Evolutionary conservation across 345 rosid genomes (phyloP).

Genomic region (Stellera chamaejasme): DNA sequence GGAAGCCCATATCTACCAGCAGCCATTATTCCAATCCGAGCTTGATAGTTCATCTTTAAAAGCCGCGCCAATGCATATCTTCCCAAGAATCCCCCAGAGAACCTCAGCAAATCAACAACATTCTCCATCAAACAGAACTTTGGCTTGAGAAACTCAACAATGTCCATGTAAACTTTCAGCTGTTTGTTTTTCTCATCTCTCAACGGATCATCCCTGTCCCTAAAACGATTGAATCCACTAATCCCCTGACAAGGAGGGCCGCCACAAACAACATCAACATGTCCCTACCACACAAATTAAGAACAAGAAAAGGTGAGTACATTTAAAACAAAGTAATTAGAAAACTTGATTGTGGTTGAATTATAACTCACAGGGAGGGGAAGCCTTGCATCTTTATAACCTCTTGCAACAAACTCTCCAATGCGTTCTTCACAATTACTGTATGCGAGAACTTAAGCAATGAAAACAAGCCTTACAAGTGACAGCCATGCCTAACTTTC

Average conservation of each 20-base stretch:
- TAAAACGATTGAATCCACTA: conserved; percentile 66
- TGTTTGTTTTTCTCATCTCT: conserved; percentile 59
- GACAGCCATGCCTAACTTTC: background rate
- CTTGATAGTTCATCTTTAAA: conserved; percentile 57
- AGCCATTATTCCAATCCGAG: conserved; percentile 73
- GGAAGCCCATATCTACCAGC: conserved; percentile 91
- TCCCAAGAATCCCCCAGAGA: conserved; percentile 47
- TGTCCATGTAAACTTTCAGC: conserved; percentile 52
- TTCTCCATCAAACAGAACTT: conserved; percentile 76
- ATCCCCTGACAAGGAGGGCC: conserved; percentile 93
- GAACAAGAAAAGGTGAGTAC: background rate
- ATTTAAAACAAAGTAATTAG: background rate
- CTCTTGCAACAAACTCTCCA: conserved; percentile 38
- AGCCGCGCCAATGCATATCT: conserved; percentile 65
- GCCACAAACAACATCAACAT: conserved; percentile 68
- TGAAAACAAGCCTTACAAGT: conserved; percentile 2
- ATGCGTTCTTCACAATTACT: conserved; percentile 41
- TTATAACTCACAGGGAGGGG: conserved; percentile 52
- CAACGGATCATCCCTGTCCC: conserved; percentile 41
- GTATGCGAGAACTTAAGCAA: conserved; percentile 2
- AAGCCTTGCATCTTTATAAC: conserved; percentile 35
- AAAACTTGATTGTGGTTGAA: background rate
- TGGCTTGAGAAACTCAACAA: conserved; percentile 57
- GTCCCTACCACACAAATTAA: conserved; percentile 30
- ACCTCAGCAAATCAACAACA: conserved; percentile 63